Evolutionary conservation across 2,329 filamentous ascomycete species (phyloP).

Genomic region (Atkinsonella texensis): DNA sequence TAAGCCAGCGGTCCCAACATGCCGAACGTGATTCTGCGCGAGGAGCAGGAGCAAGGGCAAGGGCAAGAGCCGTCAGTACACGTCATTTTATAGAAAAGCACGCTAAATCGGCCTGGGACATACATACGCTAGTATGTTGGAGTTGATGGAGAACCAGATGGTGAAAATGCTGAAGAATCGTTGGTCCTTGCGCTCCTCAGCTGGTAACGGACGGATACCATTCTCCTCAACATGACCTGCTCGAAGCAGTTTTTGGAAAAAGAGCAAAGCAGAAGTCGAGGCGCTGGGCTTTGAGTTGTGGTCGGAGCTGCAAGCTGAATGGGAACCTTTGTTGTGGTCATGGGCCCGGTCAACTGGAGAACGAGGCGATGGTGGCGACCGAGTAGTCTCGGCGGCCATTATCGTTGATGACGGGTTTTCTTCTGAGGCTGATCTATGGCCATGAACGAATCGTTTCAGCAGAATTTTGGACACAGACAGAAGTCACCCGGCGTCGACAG

Average conservation of each 20-base stretch:
- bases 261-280: neutral
- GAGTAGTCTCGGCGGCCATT: neutral
- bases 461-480: too few species aligned
- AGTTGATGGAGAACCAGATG: conserved; percentile 36
- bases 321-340: neutral
- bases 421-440: too few species aligned
- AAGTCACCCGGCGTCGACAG: too few species aligned
- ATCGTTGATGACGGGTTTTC: too few species aligned
- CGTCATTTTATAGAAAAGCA: too few species aligned
- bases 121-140: conserved; percentile 32
- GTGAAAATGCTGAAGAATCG: conserved; percentile 34
- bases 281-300: neutral
- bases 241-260: conserved; percentile 17
- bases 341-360: neutral
- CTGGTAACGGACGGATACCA: conserved; percentile 30
- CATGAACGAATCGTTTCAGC: too few species aligned
- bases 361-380: neutral
- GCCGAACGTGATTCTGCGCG: conserved; percentile 45
- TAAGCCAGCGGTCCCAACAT: conserved; percentile 46
- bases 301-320: neutral
- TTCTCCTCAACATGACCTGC: conserved; percentile 30
- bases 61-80: too few species aligned
- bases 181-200: conserved; percentile 27
- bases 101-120: too few species aligned
- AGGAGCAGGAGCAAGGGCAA: too few species aligned